Base-by-base conservation (phyloP, 2,329 filamentous ascomycete genomes). In the Ophiostoma tasmaniense region DNA sequence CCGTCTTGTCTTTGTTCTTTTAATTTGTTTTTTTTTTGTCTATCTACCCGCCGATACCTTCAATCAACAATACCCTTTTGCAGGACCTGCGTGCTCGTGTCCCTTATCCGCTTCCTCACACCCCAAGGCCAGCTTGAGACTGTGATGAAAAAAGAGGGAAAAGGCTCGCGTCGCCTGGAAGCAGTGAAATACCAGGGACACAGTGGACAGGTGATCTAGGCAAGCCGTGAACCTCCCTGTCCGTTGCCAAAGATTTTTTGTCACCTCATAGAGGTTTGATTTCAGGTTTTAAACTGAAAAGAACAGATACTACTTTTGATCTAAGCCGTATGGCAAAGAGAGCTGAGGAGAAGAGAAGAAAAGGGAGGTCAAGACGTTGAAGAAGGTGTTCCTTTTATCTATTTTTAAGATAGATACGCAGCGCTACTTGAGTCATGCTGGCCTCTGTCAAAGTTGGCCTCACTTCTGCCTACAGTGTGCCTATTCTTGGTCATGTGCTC, bases 261-360 rank as follows among this genome's bases (percentile, higher is more conserved):
- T 10, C 22, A n/a, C 50, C 50, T 52, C n/a, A 25, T 7, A 25
- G 22, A 22, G 50, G 50, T n/a, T 25, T 3, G 3, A 33, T 52
- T 52, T 10, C 50, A 52, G 50, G 8, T 50, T n/a, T 93, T 93
- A 93, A 93, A 92, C 90, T 93, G 89, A 92, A 90, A 92, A 93
- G 90, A 93, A 93, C 90, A 92, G 89, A 91, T 92, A 92, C 90
- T 92, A 92, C 89, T 92, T 89, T 91, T 92, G 90, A 92, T 92
- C 90, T 92, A 90, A 91, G 87, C 87, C 84, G 87, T 84, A 84
- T 79, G 79, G 79, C 81, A 82, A 83, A 83, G 81, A 82, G 80
- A 82, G 81, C 81, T 52, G 50, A 22, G n/a, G 50, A 52, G 50
- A 52, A n/a, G 22, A 52, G n/a, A 52, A 25, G 50, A 11, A 13